Evolutionary conservation across 805 yeast species (phyloP), one percentile per base, ranked within the genome.

Genomic region (Candida hungchunana): DNA sequence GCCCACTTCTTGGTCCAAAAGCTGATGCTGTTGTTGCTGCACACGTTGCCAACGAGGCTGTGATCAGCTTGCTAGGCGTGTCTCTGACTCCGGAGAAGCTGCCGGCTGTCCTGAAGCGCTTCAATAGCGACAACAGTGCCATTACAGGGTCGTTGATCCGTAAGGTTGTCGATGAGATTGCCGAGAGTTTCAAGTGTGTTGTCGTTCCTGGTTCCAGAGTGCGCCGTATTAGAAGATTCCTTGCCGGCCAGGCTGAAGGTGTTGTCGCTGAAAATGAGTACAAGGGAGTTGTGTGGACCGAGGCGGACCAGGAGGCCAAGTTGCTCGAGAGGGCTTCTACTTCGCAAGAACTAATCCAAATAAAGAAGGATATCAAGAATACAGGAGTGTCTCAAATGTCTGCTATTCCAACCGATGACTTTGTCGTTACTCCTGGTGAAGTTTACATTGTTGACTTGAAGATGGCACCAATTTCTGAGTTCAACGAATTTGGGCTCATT

Each of bases 241-340:
- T 93, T 55, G 95, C 95, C 26, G 98, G 98, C 36, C 98, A 93
- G 68, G 81, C 89, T 40, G 95, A 87, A 56, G 93, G 88, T 57
- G 68, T 88, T 37, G 93, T 88, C 46, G 90, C 89, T 25, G 98
- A 90, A 66, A 75, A 79, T 55, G 96, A 86, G 47, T 85, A 83
- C 64, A 89, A 90, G 62, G 96, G 96, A 56, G 94, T 89, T 36
- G 82, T 74, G 18, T 84, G 94, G 94, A 73, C 82, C 36, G 95
- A 84, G 63, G 69, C 79, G 25, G 83, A 83, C 59, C 93, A 83
- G 63, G 95, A 84, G 63, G 67, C 68, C 25, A 55, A 58, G 17
- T 65, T 83, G 39, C 63, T 81, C 39, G 59, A 58, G 40, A 67
- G 63, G 51, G 63, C 72, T 10, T 51, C 58, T 8, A 50, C 62